Evolutionary conservation across 768 basidiomycete species (phyloP).

Genomic region (Aureoboletus auriporus): DNA sequence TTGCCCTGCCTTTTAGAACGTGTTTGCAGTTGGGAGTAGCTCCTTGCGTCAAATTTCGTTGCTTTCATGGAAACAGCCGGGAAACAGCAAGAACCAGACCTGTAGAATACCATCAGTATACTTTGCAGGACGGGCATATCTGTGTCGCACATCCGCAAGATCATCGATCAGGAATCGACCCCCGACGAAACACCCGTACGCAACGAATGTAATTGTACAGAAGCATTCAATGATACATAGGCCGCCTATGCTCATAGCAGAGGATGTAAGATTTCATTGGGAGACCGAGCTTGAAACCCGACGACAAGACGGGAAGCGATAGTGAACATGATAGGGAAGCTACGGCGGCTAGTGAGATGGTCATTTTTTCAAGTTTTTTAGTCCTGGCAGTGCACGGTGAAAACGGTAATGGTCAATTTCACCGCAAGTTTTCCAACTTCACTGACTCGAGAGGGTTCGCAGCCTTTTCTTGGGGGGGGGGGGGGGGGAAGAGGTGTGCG

Average conservation of each 20-base stretch:
- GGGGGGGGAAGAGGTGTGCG: background rate
- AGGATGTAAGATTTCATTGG: constrained; percentile 36
- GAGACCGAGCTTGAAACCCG: constrained; percentile 27
- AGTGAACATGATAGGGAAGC: constrained; percentile 44
- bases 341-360: constrained; percentile 33
- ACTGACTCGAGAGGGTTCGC: constrained; percentile 23
- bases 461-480: background rate
- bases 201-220: constrained; percentile 24
- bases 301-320: constrained; percentile 31
- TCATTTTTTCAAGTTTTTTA: constrained; percentile 47
- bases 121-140: constrained; percentile 34
- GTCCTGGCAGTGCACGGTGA: constrained; percentile 48
- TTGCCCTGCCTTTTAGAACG: no score
- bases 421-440: constrained; percentile 29
- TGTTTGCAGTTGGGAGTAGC: constrained; percentile 7
- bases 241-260: no score
- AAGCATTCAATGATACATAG: constrained; percentile 29
- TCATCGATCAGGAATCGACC: constrained; percentile 24
- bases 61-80: constrained; percentile 29
- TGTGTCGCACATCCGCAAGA: constrained; percentile 22
- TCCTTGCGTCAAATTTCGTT: constrained; percentile 12
- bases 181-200: constrained; percentile 33
- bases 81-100: constrained; percentile 35
- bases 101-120: constrained; percentile 4
- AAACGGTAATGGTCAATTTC: constrained; percentile 34